phyloP scores from a whole-genome alignment of 1,284 basidiomycete species.

The Trametes hirsuta region DNA sequence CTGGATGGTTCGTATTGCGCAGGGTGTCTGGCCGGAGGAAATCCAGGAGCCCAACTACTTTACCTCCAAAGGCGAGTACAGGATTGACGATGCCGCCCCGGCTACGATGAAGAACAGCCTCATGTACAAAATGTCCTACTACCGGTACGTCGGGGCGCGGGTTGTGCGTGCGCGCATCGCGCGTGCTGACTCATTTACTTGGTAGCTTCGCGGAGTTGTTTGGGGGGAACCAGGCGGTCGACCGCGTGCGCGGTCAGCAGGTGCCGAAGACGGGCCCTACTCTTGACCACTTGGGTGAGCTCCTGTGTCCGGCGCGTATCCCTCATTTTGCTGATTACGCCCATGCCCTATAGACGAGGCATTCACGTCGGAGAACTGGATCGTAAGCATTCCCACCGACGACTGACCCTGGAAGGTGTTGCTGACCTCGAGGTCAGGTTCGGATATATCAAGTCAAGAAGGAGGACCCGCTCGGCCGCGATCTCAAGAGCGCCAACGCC shows the following conservation, averaged over 20 bases:
- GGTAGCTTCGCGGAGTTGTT: conserved; percentile 87
- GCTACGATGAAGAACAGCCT: conserved; percentile 94
- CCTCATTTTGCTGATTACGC: conserved; percentile 20
- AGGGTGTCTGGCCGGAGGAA: conserved; percentile 99
- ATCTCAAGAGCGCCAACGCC: conserved; percentile 83
- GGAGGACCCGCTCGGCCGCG: conserved; percentile 89
- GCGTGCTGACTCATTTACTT: conserved; percentile 17
- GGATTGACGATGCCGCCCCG: conserved; percentile 87
- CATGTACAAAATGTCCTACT: conserved; percentile 99
- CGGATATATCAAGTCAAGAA: conserved; percentile 97
- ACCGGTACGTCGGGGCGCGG: conserved; percentile 58
- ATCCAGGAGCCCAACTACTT: conserved; percentile 96
- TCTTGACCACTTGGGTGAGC: conserved; percentile 80
- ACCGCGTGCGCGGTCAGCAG: conserved; percentile 84
- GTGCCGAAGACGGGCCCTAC: conserved; percentile 80
- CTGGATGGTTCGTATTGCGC: conserved; percentile 98
- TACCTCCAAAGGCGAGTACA: conserved; percentile 92
- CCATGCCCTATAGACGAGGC: conserved; percentile 74
- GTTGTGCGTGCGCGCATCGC: conserved; percentile 3
- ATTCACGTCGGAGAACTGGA: conserved; percentile 98
- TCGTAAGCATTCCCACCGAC: conserved; percentile 56
- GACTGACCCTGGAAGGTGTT: neutral
- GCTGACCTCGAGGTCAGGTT: conserved; percentile 48
- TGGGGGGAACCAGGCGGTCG: conserved; percentile 72
- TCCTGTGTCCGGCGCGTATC: neutral